phyloP scores from a whole-genome alignment of 2,329 filamentous ascomycete genomes.

The Fusarium pininemorale region DNA sequence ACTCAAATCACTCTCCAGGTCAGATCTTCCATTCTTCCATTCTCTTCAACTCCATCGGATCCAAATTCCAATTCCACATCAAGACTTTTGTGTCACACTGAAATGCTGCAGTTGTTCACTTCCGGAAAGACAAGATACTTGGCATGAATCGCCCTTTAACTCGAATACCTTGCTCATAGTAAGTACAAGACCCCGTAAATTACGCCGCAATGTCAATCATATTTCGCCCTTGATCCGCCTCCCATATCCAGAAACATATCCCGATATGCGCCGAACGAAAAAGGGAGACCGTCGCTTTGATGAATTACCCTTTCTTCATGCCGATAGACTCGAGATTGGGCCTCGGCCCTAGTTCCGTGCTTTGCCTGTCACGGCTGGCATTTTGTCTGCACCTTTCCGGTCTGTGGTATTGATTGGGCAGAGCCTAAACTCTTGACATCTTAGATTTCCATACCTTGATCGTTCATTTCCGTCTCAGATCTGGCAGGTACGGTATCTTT shows the following conservation, averaged over 20 bases:
- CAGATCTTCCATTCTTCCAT: slow-evolving; percentile 26
- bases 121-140: slow-evolving; percentile 12
- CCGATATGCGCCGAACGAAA: slow-evolving; percentile 17
- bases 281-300: slow-evolving; percentile 9
- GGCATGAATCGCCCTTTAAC: slow-evolving; percentile 12
- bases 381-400: slow-evolving; percentile 10
- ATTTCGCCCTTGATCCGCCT: slow-evolving; percentile 20
- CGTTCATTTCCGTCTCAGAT: slow-evolving; percentile 38
- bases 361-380: slow-evolving; percentile 13
- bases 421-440: slow-evolving; percentile 32
- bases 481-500: slow-evolving; percentile 12
- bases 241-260: slow-evolving; percentile 17
- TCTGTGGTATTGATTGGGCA: slow-evolving; percentile 28
- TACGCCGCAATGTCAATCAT: slow-evolving; percentile 20
- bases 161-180: slow-evolving; percentile 7
- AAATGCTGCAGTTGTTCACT: background rate
- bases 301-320: slow-evolving; percentile 11
- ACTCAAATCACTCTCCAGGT: background rate
- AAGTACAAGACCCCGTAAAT: slow-evolving; percentile 1
- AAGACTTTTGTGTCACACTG: slow-evolving; percentile 20
- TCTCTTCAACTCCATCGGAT: slow-evolving; percentile 12
- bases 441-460: slow-evolving; percentile 30
- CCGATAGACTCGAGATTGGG: slow-evolving; percentile 26
- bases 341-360: slow-evolving; percentile 29
- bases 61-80: slow-evolving; percentile 32